These are phyloP conservation scores for Endotrypanum monterogeii DNA, from an alignment of 208 protist species.

Conservation along the genomic window DNA sequence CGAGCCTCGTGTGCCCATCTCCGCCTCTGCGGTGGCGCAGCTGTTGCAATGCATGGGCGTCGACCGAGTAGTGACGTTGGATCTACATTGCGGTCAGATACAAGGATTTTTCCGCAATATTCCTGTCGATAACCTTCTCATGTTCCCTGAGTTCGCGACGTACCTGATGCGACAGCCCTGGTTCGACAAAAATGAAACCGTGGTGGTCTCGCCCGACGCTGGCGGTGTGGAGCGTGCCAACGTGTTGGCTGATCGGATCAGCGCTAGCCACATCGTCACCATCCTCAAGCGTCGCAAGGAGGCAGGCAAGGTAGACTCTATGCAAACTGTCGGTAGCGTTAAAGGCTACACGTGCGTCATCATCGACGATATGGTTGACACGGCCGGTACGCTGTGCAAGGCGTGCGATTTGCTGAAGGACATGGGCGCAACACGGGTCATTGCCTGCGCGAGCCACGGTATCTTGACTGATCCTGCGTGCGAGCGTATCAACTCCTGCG, in stretches of 20 bases:
- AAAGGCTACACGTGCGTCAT: constrained; percentile 94
- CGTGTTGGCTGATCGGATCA: constrained; percentile 85
- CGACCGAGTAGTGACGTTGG: constrained; percentile 94
- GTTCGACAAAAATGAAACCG: constrained; percentile 77
- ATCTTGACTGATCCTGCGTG: constrained; percentile 93
- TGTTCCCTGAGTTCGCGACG: constrained; percentile 88
- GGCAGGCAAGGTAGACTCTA: constrained; percentile 92
- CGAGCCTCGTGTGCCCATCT: constrained; percentile 95
- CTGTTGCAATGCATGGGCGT: constrained; percentile 93
- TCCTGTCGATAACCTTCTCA: constrained; percentile 94
- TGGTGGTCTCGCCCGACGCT: constrained; percentile 96
- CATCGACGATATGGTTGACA: constrained; percentile 98
- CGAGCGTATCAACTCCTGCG: constrained; percentile 88
- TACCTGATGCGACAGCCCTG: constrained; percentile 85
- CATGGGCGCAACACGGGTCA: constrained; percentile 92
- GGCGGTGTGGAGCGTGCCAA: constrained; percentile 96
- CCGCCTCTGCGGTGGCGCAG: constrained; percentile 93
- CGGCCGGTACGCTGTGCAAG: constrained; percentile 94
- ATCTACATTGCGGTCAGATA: constrained; percentile 96
- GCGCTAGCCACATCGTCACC: constrained; percentile 89
- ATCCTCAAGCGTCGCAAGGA: constrained; percentile 92
- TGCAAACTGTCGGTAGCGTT: constrained; percentile 96
- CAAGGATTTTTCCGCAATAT: constrained; percentile 97
- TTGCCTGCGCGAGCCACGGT: constrained; percentile 95
- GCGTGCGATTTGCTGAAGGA: constrained; percentile 88